Evolutionary conservation across 108 stramenopile species (phyloP), one percentile per base, ranked within the genome.

Genomic region (Nannochloropsis oceanica): DNA sequence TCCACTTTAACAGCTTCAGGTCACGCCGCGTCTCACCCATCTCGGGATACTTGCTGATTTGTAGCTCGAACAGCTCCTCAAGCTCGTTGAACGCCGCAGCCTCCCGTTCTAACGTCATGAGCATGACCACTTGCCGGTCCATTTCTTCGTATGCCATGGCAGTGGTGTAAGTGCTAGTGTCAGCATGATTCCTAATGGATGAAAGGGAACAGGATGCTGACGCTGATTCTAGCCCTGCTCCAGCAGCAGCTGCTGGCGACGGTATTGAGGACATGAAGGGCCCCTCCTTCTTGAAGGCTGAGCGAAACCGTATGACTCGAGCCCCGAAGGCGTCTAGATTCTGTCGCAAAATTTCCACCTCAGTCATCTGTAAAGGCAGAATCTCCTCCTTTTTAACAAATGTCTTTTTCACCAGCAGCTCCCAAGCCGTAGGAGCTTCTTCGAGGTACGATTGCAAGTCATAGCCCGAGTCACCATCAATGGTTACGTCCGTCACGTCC

Each of bases 361-460:
- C 93, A n/a, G 91, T 86, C 87, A 93, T 94, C 90, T 96, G 95
- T 87, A 95, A 87, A 18, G 94, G 94, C 34, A 95, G 81, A 27
- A 96, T 95, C 81, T 94, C 93, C 85, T 96, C 95, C 87, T 95
- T 95, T 83, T 94, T 95, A 79, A 91, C 90, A 87, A 92, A 94
- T 13, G 94, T 94, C 85, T 94, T 92, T 79, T 95, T 94, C 34
- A 93, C 92, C 25, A 95, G 86, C 26, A 91, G 91, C n/a, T 95
- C 94, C 95, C 95, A 96, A 43, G 89, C 87, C 81, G 94, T 84
- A 27, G 94, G 94, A 2, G 93, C 93, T 81, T 94, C 95, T 79
- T 96, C 95, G 27, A 96, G 92, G 89, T 92, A 95, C 34, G 95
- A 93, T 83, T 94, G 59, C 59, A 73, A 73, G n/a, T 73, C 59